These are phyloP conservation scores for Podospora tetraspora DNA, from an alignment of 495 filamentous ascomycete species.

Conservation along the genomic window DNA sequence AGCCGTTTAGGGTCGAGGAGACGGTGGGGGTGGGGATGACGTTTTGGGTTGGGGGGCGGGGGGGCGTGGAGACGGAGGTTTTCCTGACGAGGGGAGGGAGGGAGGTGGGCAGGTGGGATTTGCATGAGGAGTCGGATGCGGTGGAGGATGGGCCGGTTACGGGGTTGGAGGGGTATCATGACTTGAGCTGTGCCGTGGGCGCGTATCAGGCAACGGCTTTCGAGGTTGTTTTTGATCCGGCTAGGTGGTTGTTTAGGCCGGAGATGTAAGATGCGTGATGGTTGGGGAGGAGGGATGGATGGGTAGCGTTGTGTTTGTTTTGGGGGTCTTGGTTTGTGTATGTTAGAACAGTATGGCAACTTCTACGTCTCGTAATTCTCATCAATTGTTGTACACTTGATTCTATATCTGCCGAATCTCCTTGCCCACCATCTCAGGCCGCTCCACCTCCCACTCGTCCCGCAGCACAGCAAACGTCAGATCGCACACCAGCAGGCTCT, in stretches of 20 bases:
- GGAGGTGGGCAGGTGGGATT: constrained; percentile 63
- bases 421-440: constrained; percentile 83
- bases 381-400: not conserved
- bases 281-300: too few species aligned
- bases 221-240: constrained; percentile 60
- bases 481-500: constrained; percentile 74
- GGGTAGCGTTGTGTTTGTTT: not conserved
- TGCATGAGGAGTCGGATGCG: constrained; percentile 77
- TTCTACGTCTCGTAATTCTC: not conserved
- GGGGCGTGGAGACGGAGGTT: constrained; percentile 52
- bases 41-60: constrained; percentile 41
- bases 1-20: constrained; percentile 43
- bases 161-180: constrained; percentile 74
- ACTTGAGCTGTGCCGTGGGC: constrained; percentile 77
- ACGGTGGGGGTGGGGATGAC: constrained; percentile 60
- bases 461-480: constrained; percentile 78
- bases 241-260: constrained; percentile 33
- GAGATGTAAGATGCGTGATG: not conserved
- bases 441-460: constrained; percentile 91
- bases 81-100: constrained; percentile 75
- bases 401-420: constrained; percentile 76
- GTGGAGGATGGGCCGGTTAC: constrained; percentile 56
- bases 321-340: not conserved
- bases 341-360: not conserved
- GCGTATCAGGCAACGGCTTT: constrained; percentile 67